Evolutionary conservation across 306 rosid species (phyloP).

Genomic region (Medicago truncatula): DNA sequence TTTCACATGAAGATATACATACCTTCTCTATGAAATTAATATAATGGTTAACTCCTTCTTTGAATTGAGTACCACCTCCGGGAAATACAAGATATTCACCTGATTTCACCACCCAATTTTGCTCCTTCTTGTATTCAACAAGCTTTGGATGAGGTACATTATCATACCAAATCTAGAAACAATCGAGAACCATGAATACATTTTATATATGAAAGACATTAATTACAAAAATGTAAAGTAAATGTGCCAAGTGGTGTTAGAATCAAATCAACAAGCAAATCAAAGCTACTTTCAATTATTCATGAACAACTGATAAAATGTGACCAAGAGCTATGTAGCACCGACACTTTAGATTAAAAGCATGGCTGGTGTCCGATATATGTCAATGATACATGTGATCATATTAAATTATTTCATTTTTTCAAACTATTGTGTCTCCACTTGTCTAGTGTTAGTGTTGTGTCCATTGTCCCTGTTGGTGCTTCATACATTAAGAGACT

Average conservation of each 20-base stretch:
- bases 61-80: slow-evolving; percentile 98
- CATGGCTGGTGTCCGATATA: not conserved
- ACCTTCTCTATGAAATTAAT: slow-evolving; percentile 72
- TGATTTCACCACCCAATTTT: slow-evolving; percentile 85
- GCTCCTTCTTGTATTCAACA: slow-evolving; percentile 95
- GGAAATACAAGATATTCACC: slow-evolving; percentile 83
- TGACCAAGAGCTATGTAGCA: not conserved
- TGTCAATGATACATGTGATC: not conserved
- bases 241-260: not conserved
- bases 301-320: not conserved
- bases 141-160: slow-evolving; percentile 93
- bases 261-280: not conserved
- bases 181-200: slow-evolving; percentile 21
- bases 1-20: slow-evolving; percentile 17
- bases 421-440: not conserved
- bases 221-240: not conserved
- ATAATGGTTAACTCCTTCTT: slow-evolving; percentile 82
- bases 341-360: not conserved
- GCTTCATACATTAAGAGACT: not conserved
- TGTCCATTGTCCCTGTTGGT: not conserved
- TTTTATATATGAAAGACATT: not conserved
- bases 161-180: slow-evolving; percentile 80
- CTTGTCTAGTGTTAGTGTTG: not conserved
- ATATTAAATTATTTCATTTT: not conserved
- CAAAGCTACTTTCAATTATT: not conserved